Base-by-base conservation (phyloP, 257 asterid genomes). In the Primulina huaijiensis region DNA sequence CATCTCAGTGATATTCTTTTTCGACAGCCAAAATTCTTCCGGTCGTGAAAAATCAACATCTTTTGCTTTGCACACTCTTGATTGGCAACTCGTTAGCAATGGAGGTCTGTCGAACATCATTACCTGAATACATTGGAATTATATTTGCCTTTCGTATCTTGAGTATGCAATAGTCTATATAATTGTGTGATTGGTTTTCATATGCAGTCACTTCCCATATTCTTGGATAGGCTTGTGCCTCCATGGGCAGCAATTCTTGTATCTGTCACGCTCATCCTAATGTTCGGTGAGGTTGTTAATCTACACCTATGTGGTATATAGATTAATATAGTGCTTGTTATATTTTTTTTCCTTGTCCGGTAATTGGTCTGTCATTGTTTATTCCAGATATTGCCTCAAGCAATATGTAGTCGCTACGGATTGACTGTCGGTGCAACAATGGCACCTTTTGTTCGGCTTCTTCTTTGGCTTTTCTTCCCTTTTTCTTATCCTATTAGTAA, bases 51-150 rank as follows among this genome's bases (percentile, higher is more conserved):
- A 94, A 94, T 82, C 99, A 94, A 67, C 99, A 94, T 80, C 93
- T 91, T 62, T 82, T 94, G 95, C 96, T 94, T 61, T 94, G 99
- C 82, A 94, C 99, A n/a, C 96, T 94, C 84, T 94, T 94, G 95
- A 94, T 94, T 52, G 99, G 99, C 64, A 94, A 94, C 87, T 86
- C 99, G 76, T 78, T 94, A 71, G 99, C 99, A 6, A 94, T 94
- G 99, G 99, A 94, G 99, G 99, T 91, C 60, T 75, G 93, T 77
- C 7, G 56, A 64, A 61, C 71, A 25, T 73, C 25, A 46, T 64
- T 67, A 64, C 43, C 65, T 69, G 61, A 52, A 10, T 59, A 30
- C 64, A 17, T 43, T 61, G 25, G n/a, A 58, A 27, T 65, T 35
- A 30, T 70, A n/a, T 65, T 55, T 17, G 57, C 20, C 20, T 31